Evolutionary conservation across 352 stramenopile species (phyloP).

Genomic region (Phytophthora podocarpi): DNA sequence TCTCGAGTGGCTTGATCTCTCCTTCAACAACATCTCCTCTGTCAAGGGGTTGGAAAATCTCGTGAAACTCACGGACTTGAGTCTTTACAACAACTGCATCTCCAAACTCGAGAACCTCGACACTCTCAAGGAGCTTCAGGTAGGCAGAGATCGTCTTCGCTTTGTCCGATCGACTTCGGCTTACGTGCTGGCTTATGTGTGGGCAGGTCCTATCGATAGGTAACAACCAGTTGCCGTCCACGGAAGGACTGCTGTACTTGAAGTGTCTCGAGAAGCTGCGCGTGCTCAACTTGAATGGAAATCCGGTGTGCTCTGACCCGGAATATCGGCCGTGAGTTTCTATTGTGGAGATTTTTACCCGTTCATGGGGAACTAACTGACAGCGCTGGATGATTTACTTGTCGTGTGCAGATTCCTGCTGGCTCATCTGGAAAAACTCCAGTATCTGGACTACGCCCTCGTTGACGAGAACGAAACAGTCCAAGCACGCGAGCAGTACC

Average conservation of each 20-base stretch:
- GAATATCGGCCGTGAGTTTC: slow-evolving; percentile 88
- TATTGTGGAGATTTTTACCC: not conserved
- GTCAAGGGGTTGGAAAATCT: slow-evolving; percentile 93
- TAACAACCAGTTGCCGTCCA: slow-evolving; percentile 89
- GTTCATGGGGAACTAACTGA: not conserved
- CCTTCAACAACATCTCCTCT: slow-evolving; percentile 94
- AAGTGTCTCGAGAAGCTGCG: slow-evolving; percentile 88
- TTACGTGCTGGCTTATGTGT: not conserved
- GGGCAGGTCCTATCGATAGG: slow-evolving; percentile 89
- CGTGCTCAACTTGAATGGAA: slow-evolving; percentile 92
- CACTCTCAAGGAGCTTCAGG: slow-evolving; percentile 86
- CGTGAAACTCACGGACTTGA: slow-evolving; percentile 90
- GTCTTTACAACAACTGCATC: slow-evolving; percentile 95
- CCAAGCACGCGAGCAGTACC: slow-evolving; percentile 90
- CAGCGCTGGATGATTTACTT: not conserved
- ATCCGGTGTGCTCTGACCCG: slow-evolving; percentile 91
- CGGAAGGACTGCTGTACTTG: slow-evolving; percentile 76
- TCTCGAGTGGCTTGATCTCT: slow-evolving; percentile 94
- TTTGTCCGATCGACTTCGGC: not conserved
- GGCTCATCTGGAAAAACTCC: slow-evolving; percentile 92
- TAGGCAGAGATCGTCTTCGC: slow-evolving; percentile 7
- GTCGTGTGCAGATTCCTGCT: slow-evolving; percentile 71
- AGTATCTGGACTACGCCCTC: slow-evolving; percentile 94
- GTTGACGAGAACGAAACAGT: slow-evolving; percentile 80
- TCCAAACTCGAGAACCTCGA: slow-evolving; percentile 92